Percentiles rank a stretch among this genome's conserved stretches.
These are phyloP conservation scores for Amylostereum chailletii DNA, from an alignment of 1,284 basidiomycete genomes.

Conservation along the genomic window DNA sequence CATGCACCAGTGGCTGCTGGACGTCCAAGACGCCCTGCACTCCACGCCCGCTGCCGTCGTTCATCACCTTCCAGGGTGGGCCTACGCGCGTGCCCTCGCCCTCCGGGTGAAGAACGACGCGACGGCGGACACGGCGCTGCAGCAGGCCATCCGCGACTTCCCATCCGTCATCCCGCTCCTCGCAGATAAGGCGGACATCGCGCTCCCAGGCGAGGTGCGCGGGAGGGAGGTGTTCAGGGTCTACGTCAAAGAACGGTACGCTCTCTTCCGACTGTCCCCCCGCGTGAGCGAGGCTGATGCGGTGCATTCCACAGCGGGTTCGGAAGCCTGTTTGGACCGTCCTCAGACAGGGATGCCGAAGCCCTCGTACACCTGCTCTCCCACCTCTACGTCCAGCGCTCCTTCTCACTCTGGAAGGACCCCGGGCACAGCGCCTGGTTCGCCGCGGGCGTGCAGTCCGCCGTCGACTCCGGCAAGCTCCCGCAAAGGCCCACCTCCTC, in stretches of 20 bases:
- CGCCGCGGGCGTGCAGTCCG: slow-evolving; percentile 36
- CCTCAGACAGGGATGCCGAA: slow-evolving; percentile 21
- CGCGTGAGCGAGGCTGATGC: background rate
- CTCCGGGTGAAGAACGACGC: slow-evolving; percentile 49
- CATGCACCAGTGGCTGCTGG: slow-evolving; percentile 74
- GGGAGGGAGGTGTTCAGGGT: slow-evolving; percentile 59
- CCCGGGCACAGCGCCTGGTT: slow-evolving; percentile 65
- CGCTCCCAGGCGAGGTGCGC: slow-evolving; percentile 50
- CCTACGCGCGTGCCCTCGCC: slow-evolving; percentile 69
- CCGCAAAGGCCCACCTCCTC: slow-evolving; percentile 25
- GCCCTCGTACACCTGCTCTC: slow-evolving; percentile 63
- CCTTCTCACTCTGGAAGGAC: slow-evolving; percentile 75
- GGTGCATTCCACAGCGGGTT: slow-evolving; percentile 16
- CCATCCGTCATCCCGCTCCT: slow-evolving; percentile 75
- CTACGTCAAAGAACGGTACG: slow-evolving; percentile 56
- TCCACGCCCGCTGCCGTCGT: slow-evolving; percentile 40
- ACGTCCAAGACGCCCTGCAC: slow-evolving; percentile 38
- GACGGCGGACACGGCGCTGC: slow-evolving; percentile 37
- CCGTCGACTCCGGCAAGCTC: slow-evolving; percentile 27
- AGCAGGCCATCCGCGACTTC: slow-evolving; percentile 67
- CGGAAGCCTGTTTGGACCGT: slow-evolving; percentile 4
- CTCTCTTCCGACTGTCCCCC: slow-evolving; percentile 5
- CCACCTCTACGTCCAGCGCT: slow-evolving; percentile 78
- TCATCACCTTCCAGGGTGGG: slow-evolving; percentile 66
- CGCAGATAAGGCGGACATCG: slow-evolving; percentile 75